Evolutionary conservation across 1,139 yeast species (phyloP).

Genomic region (Debaryomyces singareniensis): DNA sequence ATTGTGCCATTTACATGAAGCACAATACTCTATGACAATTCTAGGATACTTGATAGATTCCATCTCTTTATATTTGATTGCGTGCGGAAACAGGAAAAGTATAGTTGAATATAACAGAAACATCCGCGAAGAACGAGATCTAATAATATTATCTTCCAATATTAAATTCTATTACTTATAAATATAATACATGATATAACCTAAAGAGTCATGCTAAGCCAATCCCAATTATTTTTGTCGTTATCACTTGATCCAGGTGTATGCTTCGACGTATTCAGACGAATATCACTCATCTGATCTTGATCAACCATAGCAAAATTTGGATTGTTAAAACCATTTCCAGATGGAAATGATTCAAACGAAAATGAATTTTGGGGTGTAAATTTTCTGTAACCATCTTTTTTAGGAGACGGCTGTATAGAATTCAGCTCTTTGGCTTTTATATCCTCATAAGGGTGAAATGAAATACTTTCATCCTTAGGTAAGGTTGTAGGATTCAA

Average conservation of each 20-base stretch:
- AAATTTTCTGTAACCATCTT: background rate
- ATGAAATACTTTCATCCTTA: slow-evolving; percentile 4
- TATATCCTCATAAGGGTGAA: slow-evolving; percentile 3
- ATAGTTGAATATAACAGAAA: too few species aligned
- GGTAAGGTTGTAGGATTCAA: slow-evolving; percentile 26
- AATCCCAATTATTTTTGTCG: slow-evolving; percentile 25
- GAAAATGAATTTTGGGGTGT: background rate
- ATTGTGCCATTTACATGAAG: slow-evolving; percentile 44
- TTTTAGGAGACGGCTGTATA: background rate
- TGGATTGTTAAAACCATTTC: background rate
- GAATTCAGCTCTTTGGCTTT: background rate
- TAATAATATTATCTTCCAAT: too few species aligned
- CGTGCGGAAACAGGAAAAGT: background rate
- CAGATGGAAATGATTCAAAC: background rate
- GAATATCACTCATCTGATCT: background rate
- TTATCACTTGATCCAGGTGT: slow-evolving; percentile 2
- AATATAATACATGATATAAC: slow-evolving; percentile 1
- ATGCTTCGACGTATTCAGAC: slow-evolving; percentile 2
- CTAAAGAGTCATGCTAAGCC: slow-evolving; percentile 33
- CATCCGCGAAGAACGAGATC: too few species aligned
- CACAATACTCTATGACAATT: slow-evolving; percentile 35
- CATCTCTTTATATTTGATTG: slow-evolving; percentile 1
- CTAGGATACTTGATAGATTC: slow-evolving; percentile 16
- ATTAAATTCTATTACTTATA: too few species aligned
- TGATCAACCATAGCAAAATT: slow-evolving; percentile 2